Base-by-base conservation (phyloP, 345 rosid species). In the Tarenaya hassleriana region DNA sequence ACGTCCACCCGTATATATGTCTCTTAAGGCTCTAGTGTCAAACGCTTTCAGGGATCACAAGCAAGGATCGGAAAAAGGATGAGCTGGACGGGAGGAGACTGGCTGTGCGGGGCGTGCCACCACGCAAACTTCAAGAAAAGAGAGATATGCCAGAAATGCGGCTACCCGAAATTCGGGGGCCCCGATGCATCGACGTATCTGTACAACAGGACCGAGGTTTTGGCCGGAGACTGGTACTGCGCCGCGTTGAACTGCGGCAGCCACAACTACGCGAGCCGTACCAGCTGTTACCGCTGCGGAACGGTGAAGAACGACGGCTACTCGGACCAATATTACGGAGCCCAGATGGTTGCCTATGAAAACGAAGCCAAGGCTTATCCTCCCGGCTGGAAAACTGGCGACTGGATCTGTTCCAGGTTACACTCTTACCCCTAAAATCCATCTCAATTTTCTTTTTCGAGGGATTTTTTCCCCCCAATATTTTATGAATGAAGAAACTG, bases 201-300 rank as follows among this genome's bases (percentile, higher is more conserved):
- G 13, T 73, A 58, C 62, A 78, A 73, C 63, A 56, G 73, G 59
- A 69, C 82, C 4, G 92, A 80, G 38, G 81, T 67, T 50, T 42
- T 86, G 75, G 82, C 95, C 1, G 98, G 98, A 7, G 98, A 88
- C 66, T 92, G 98, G 98, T 88, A 83, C 66, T 92, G 98, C 72
- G 62, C 77, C 13, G 73, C 78, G 48, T 68, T 74, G 69, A 78
- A 74, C 66, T 92, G 98, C 55, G 94, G 97, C 14, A 75, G 84
- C 61, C 98, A 88, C 77, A 92, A 92, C 61, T 92, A 72, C 34
- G 98, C 98, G 1, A 85, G 88, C 74, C 68, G 98, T 8, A 62
- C 83, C 7, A 78, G 49, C 71, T 92, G 98, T 69, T 78, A 71
- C 58, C 74, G 80, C 47, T 92, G 97, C 35, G 86, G 90, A 11